Evolutionary conservation across 768 basidiomycete genomes (phyloP).

Genomic region (Hygrocybe coccinea): DNA sequence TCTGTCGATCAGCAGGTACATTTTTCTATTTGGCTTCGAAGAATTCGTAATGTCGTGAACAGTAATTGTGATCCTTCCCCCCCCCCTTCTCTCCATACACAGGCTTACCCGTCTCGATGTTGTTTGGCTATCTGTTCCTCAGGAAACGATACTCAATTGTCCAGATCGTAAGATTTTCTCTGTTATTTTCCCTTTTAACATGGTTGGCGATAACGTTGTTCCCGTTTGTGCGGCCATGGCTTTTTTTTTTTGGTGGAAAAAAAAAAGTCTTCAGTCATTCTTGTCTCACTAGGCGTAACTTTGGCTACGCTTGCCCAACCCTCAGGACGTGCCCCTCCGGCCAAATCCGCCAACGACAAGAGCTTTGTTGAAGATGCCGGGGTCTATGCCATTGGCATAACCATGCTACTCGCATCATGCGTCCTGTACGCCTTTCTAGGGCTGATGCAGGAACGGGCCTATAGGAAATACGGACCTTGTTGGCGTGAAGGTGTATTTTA

Average conservation of each 20-base stretch:
- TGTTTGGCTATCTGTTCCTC: constrained; percentile 58
- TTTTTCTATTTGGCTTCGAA: constrained; percentile 13
- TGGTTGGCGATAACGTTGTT: neutral
- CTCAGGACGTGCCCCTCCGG: constrained; percentile 23
- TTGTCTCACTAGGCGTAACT: constrained; percentile 68
- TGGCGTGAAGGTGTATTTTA: constrained; percentile 88
- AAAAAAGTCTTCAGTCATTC: constrained; percentile 59
- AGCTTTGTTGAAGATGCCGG: constrained; percentile 29
- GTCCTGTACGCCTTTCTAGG: constrained; percentile 67
- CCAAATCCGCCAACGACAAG: constrained; percentile 14
- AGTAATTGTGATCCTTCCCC: constrained; percentile 5
- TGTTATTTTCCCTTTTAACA: neutral
- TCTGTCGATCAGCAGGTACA: constrained; percentile 82
- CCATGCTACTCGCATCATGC: constrained; percentile 61
- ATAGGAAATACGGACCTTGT: constrained; percentile 63
- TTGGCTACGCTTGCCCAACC: constrained; percentile 68
- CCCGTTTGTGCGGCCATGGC: neutral
- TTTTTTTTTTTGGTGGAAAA: neutral
- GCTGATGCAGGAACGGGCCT: constrained; percentile 72
- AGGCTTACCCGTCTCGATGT: constrained; percentile 77
- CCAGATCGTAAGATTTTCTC: constrained; percentile 51
- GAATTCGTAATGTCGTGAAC: neutral
- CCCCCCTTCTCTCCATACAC: too few species aligned
- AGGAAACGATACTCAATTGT: constrained; percentile 52
- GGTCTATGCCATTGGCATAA: constrained; percentile 60